Evolutionary conservation across 2,329 filamentous ascomycete species (phyloP).

Genomic region (Botryosphaeria dothidea): DNA sequence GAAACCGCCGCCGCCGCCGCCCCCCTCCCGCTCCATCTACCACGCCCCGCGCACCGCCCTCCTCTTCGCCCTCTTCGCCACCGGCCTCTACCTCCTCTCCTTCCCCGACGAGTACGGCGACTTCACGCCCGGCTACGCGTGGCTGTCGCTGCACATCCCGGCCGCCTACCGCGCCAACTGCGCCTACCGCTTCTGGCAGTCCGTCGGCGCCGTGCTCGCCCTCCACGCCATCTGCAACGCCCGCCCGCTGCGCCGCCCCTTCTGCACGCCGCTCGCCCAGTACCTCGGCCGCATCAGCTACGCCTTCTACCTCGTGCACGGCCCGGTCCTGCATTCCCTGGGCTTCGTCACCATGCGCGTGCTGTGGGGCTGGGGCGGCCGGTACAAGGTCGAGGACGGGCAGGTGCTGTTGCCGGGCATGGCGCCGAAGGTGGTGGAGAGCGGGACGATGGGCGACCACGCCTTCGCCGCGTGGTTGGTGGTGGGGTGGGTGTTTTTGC

Average conservation of each 20-base stretch:
- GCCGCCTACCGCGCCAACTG: slow-evolving; percentile 35
- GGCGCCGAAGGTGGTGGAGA: slow-evolving; percentile 21
- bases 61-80: slow-evolving; percentile 44
- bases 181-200: slow-evolving; percentile 60
- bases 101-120: slow-evolving; percentile 46
- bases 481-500: slow-evolving; percentile 35
- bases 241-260: slow-evolving; percentile 41
- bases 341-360: slow-evolving; percentile 36
- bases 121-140: slow-evolving; percentile 54
- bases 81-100: slow-evolving; percentile 56
- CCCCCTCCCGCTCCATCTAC: slow-evolving; percentile 1
- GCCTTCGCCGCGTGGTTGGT: neutral
- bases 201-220: slow-evolving; percentile 48
- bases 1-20: slow-evolving; percentile 1
- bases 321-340: slow-evolving; percentile 46
- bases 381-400: neutral
- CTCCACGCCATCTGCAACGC: slow-evolving; percentile 25
- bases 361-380: slow-evolving; percentile 25
- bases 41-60: slow-evolving; percentile 38
- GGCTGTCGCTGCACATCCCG: slow-evolving; percentile 51
- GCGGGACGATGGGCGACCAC: slow-evolving; percentile 34
- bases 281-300: slow-evolving; percentile 61
- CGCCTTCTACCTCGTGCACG: slow-evolving; percentile 61
- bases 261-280: slow-evolving; percentile 52
- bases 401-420: slow-evolving; percentile 21